These are phyloP conservation scores for Ophiostoma ulmi DNA, from an alignment of 2,329 filamentous ascomycete species.

Conservation along the genomic window DNA sequence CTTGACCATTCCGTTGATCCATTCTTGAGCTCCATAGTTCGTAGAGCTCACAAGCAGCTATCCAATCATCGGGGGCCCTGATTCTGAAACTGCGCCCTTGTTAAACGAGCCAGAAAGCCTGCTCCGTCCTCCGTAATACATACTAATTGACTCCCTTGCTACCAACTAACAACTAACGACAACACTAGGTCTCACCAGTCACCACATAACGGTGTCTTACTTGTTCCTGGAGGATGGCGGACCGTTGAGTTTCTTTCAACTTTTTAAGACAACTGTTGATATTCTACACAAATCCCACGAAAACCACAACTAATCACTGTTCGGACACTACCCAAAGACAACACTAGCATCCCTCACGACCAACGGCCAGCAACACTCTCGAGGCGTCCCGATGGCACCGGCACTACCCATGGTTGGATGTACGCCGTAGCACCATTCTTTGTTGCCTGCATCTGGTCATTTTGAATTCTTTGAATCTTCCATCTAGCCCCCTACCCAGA, in stretches of 20 bases:
- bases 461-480: not conserved
- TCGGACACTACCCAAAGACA: not conserved
- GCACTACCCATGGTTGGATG: conserved; percentile 4
- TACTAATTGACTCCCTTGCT: not conserved
- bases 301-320: not conserved
- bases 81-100: conserved; percentile 8
- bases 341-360: conserved; percentile 3
- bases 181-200: not conserved
- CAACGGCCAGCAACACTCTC: not conserved
- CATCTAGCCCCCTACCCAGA: not conserved
- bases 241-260: not conserved
- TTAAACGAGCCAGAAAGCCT: not conserved
- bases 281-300: not conserved
- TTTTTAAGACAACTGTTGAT: conserved; percentile 3
- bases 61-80: not conserved
- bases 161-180: not conserved
- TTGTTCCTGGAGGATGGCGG: conserved; percentile 13
- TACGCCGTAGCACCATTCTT: not conserved
- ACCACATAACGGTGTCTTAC: not conserved
- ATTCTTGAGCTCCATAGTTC: conserved; percentile 12
- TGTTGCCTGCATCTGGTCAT: not conserved
- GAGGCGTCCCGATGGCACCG: conserved; percentile 1
- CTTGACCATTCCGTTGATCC: conserved; percentile 17
- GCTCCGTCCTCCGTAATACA: not conserved
- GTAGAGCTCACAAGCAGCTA: not conserved